Evolutionary conservation across 495 filamentous ascomycete genomes (phyloP), one percentile per base, ranked within the genome.

Genomic region (Hypoxylon fuscum): DNA sequence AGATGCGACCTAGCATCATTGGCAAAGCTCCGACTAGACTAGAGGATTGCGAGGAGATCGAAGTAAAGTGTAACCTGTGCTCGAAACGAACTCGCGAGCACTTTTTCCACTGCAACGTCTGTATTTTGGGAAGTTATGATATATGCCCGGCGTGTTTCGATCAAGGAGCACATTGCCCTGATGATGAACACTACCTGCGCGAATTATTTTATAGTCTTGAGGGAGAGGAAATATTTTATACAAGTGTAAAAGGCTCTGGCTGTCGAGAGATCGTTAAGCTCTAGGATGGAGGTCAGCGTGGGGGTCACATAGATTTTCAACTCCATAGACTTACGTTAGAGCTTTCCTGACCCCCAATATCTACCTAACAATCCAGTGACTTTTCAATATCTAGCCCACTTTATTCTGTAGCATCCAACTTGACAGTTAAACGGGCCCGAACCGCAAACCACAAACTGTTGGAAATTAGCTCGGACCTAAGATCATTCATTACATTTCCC

Each of bases 51-150:
- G 35, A 38, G 4, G 4, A 38, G n/a, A 7, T 15, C 35, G 12
- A 15, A 1, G 35, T 38, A n/a, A 5, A 14, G 3, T 38, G 35
- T 7, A n/a, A 38, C n/a, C 10, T 2, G 2, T 38, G 35, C 35
- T 14, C 4, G n/a, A 38, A 14, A n/a, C 11, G 14, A n/a, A 14
- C 35, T 3, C 35, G 35, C 15, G 35, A 38, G 14, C 35, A 38
- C n/a, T 38, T 38, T 7, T 38, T 3, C 35, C 35, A 38, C 35
- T 38, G 35, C 35, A 38, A 38, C 35, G n/a, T 38, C 35, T 38
- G 35, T 7, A 1, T 38, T 2, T 15, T n/a, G 11, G 35, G 35
- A 15, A 14, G n/a, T 38, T 38, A 15, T 14, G 35, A 38, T 14
- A 2, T 38, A 15, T 38, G 35, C n/a, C 35, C 35, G 12, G n/a